Evolutionary conservation across 352 stramenopile genomes (phyloP), one percentile per base, ranked within the genome.

Genomic region (Peronosclerospora sorghi): DNA sequence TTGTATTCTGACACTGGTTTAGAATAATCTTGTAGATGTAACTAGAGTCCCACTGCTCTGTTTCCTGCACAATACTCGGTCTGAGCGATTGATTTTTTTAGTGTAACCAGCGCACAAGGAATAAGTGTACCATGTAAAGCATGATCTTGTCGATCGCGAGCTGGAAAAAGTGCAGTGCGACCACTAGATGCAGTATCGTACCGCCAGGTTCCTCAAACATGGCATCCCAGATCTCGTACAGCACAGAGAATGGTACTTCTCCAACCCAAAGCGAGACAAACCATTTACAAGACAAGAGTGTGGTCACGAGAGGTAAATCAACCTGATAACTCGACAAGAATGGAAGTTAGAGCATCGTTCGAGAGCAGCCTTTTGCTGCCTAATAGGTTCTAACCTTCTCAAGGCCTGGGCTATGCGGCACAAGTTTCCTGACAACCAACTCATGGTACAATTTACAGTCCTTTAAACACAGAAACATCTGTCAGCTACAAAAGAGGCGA

Each of bases 261-360:
- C 70, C 70, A 15, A 87, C 72, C 69, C 72, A 87, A 3, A 87
- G 36, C 5, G 69, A 68, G 4, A 87, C 69, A 27, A 85, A 87
- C 75, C 75, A 87, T 53, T 87, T 87, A 56, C 64, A 85, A 20
- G 67, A 73, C 6, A 87, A 46, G 14, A 87, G 41, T 20, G 72
- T 83, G 12, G 72, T 68, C 19, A 87, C 50, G 17, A 82, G 54
- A 26, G 58, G 51, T 19, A 86, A 44, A 30, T 86, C 71, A 41
- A 73, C 41, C 71, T 83, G 36, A 32, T 19, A 86, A 44, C 26
- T 86, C 71, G 38, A 73, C 41, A 68, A 83, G 36, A 38, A 5
- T 26, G 18, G 14, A 26, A 27, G 18, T 39, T 5, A 39, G 34
- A 38, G 13, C 14, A 5, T 13, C 19, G 18, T 35, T 40, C 4